Percentiles rank a stretch among this genome's conserved stretches.
Conservation (phyloP, 495 filamentous ascomycete genomes). For the Penicillium antarcticum region DNA sequence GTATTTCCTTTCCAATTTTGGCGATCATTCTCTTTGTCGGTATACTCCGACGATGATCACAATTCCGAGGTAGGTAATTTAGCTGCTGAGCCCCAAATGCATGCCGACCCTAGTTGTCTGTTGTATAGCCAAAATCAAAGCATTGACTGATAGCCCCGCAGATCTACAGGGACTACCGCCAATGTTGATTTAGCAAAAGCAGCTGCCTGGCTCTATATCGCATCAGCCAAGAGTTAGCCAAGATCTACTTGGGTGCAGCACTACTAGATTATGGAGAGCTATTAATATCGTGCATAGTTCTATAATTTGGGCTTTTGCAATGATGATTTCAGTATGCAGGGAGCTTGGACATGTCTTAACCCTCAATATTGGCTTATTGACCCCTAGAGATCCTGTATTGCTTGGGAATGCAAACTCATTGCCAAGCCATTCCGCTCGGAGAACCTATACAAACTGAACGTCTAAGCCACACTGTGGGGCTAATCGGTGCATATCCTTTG, state of each 20-base stretch:
- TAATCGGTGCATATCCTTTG: background rate
- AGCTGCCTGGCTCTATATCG: conserved; percentile 15
- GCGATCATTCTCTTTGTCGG: background rate
- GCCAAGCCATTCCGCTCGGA: conserved; percentile 1
- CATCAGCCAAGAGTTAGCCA: conserved; percentile 15
- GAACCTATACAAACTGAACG: background rate
- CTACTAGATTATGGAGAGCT: background rate
- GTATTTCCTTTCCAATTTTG: background rate
- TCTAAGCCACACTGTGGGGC: conserved; percentile 22
- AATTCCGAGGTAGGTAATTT: background rate
- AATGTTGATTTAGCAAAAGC: conserved; percentile 16
- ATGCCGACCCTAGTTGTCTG: conserved; percentile 1
- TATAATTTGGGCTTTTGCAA: background rate
- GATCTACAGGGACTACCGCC: conserved; percentile 8
- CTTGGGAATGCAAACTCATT: background rate
- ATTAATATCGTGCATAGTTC: conserved; percentile 5
- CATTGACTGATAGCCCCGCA: background rate
- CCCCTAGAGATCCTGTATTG: background rate
- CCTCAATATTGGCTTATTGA: background rate
- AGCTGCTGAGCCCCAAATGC: conserved; percentile 6
- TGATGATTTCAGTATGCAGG: background rate
- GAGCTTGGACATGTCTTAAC: background rate
- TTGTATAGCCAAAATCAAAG: conserved; percentile 3
- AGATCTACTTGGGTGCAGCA: background rate
- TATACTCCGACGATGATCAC: background rate